Percentiles rank a stretch among this genome's conserved stretches.
phyloP scores from a whole-genome alignment of 192 early-diverging fungal species.

The Backusella liffmaniae region DNA sequence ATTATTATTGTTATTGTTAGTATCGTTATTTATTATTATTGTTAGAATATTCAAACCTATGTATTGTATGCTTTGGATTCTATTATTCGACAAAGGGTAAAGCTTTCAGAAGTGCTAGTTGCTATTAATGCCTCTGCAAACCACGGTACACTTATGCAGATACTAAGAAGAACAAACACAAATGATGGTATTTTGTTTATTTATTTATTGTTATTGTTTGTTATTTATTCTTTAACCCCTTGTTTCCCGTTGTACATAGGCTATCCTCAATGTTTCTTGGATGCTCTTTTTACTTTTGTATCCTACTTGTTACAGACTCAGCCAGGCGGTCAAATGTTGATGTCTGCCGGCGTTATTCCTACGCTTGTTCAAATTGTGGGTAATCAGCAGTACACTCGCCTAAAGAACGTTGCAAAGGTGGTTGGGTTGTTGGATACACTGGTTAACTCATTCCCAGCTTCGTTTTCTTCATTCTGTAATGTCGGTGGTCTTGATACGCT shows the following conservation, averaged over 20 bases:
- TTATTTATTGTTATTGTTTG: neutral
- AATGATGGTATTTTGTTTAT: conserved; percentile 5
- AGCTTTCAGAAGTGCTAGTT: conserved; percentile 76
- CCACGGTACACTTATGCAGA: conserved; percentile 86
- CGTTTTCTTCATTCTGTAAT: conserved; percentile 79
- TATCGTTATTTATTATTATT: neutral
- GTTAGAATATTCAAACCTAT: conserved; percentile 72
- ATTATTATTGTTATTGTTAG: neutral
- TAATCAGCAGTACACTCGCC: conserved; percentile 42
- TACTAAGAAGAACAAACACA: conserved; percentile 70
- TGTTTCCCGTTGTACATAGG: conserved; percentile 18
- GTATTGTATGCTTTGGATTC: conserved; percentile 83
- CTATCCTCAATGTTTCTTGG: conserved; percentile 73
- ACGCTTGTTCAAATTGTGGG: conserved; percentile 70
- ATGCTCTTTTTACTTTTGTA: conserved; percentile 79
- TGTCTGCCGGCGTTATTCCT: conserved; percentile 88
- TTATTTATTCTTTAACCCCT: neutral
- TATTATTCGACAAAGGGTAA: conserved; percentile 74
- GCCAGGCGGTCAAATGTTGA: conserved; percentile 85
- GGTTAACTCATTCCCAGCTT: conserved; percentile 71
- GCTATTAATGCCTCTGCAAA: conserved; percentile 91
- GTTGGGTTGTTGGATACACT: conserved; percentile 82
- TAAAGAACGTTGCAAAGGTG: conserved; percentile 64
- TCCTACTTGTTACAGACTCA: conserved; percentile 76
- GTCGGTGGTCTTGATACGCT: conserved; percentile 79